A percentile compares a stretch with the other conserved stretches of the same genome.
These are phyloP conservation scores for Inga oerstediana DNA, from an alignment of 306 rosid species.

Conservation along the genomic window DNA sequence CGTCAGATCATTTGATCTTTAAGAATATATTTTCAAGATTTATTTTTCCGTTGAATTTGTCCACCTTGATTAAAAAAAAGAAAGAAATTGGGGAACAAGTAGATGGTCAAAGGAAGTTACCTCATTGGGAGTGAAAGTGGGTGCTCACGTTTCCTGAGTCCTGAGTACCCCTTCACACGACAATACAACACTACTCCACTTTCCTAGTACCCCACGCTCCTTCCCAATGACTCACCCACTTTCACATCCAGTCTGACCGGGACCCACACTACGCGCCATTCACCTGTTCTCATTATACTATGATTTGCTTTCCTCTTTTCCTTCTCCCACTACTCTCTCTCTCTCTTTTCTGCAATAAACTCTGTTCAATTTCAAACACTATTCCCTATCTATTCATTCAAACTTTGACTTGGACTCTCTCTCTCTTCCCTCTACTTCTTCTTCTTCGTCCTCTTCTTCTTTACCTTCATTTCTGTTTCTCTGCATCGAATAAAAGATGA, in stretches of 20 bases:
- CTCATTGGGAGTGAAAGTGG: neutral
- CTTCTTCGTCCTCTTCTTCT: neutral
- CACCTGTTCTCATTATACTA: neutral
- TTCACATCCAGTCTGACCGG: neutral
- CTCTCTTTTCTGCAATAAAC: too few species aligned
- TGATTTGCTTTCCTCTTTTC: neutral
- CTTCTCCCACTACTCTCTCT: neutral
- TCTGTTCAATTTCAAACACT: neutral
- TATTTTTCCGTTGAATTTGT: too few species aligned
- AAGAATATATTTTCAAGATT: neutral
- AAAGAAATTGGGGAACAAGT: too few species aligned
- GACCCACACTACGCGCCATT: constrained; percentile 41
- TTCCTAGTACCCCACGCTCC: neutral
- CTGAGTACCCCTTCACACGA: neutral
- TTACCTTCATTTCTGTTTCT: neutral
- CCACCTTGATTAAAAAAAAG: too few species aligned
- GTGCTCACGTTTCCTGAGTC: too few species aligned
- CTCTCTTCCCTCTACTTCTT: neutral
- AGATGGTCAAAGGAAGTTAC: neutral
- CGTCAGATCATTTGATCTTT: neutral
- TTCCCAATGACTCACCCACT: neutral
- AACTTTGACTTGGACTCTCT: constrained; percentile 32
- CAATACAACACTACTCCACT: neutral
- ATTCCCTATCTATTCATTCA: neutral
- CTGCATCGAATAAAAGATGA: constrained; percentile 29